Evolutionary conservation across 78 protist species (phyloP).

Genomic region (Cyanophora paradoxa): DNA sequence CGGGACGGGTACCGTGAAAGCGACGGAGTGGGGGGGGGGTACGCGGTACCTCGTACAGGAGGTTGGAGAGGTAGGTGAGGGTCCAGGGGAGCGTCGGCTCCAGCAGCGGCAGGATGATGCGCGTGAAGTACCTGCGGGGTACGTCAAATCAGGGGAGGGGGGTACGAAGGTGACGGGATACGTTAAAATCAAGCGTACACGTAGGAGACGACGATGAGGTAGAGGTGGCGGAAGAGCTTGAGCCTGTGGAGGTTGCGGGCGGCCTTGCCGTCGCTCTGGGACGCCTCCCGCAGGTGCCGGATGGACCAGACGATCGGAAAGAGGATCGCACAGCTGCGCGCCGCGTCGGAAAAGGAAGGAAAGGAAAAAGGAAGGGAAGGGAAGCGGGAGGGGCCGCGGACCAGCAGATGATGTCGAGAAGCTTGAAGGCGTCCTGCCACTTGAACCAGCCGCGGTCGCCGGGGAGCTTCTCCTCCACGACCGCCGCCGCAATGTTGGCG

Average conservation of each 20-base stretch:
- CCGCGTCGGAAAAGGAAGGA: too few species aligned
- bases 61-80: not conserved
- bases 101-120: slow-evolving; percentile 58
- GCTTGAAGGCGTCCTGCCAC: slow-evolving; percentile 54
- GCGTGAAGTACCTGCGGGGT: slow-evolving; percentile 70
- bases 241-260: slow-evolving; percentile 41
- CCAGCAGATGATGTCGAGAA: slow-evolving; percentile 79
- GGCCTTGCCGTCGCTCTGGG: slow-evolving; percentile 57
- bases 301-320: slow-evolving; percentile 77
- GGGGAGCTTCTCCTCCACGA: slow-evolving; percentile 67
- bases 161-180: too few species aligned
- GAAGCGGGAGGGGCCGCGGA: too few species aligned
- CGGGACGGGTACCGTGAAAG: too few species aligned
- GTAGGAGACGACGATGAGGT: slow-evolving; percentile 61
- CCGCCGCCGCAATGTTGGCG: slow-evolving; percentile 62
- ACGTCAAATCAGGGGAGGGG: too few species aligned
- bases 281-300: slow-evolving; percentile 45
- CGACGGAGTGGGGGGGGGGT: too few species aligned
- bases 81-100: slow-evolving; percentile 46
- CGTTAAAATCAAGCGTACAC: too few species aligned
- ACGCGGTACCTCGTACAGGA: too few species aligned
- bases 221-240: slow-evolving; percentile 63
- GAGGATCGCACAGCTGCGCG: slow-evolving; percentile 55
- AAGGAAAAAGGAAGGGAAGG: too few species aligned
- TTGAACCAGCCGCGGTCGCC: slow-evolving; percentile 58